Evolutionary conservation across 2,329 filamentous ascomycete species (phyloP).

Genomic region (Apiospora saccharicola): DNA sequence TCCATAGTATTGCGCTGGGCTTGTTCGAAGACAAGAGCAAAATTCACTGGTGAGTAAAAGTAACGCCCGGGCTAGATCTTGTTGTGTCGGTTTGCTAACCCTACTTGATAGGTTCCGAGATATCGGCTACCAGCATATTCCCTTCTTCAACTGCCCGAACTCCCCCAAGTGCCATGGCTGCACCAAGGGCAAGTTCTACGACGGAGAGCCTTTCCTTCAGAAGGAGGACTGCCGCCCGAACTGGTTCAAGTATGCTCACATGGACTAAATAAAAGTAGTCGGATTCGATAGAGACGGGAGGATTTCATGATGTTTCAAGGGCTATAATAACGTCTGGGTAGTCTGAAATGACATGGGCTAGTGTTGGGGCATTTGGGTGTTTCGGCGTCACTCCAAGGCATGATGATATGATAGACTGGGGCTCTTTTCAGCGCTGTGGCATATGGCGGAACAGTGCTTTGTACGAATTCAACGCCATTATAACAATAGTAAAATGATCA

Average conservation of each 20-base stretch:
- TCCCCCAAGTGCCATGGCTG: slow-evolving; percentile 92
- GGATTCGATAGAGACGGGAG: slow-evolving; percentile 26
- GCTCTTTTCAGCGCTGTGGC: slow-evolving; percentile 24
- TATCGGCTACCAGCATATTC: slow-evolving; percentile 97
- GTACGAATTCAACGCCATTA: slow-evolving; percentile 23
- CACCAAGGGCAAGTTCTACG: slow-evolving; percentile 84
- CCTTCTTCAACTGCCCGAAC: slow-evolving; percentile 98
- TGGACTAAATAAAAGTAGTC: slow-evolving; percentile 48
- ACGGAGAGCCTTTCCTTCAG: slow-evolving; percentile 84
- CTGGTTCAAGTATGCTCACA: slow-evolving; percentile 96
- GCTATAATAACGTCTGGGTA: slow-evolving; percentile 38
- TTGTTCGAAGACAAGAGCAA: slow-evolving; percentile 90
- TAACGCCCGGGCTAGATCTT: neutral
- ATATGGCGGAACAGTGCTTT: slow-evolving; percentile 24
- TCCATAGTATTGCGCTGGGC: slow-evolving; percentile 92
- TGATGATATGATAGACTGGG: slow-evolving; percentile 27
- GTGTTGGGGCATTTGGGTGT: slow-evolving; percentile 28
- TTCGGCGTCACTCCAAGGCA: slow-evolving; percentile 25
- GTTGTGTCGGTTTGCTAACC: slow-evolving; percentile 6
- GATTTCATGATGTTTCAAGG: slow-evolving; percentile 32
- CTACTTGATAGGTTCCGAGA: slow-evolving; percentile 83
- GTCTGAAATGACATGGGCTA: slow-evolving; percentile 28
- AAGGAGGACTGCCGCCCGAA: slow-evolving; percentile 94
- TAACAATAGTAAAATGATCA: neutral
- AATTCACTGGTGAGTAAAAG: slow-evolving; percentile 83